Evolutionary conservation across 2,329 filamentous ascomycete genomes (phyloP).

Genomic region (Xylaria sp.): DNA sequence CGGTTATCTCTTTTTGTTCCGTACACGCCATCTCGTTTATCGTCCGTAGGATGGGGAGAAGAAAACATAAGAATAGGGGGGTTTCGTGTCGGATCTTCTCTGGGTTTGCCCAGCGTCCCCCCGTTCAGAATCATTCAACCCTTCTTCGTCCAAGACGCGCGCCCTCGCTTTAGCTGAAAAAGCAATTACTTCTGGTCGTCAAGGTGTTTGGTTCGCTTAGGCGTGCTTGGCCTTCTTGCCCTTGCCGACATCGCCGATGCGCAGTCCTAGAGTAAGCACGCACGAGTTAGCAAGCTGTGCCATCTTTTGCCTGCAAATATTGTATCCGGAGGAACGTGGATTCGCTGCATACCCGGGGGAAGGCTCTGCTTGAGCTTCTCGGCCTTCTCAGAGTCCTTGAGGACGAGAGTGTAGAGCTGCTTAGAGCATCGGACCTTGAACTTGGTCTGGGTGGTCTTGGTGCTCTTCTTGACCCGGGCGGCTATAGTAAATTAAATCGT

Average conservation of each 20-base stretch:
- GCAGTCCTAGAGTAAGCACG: conserved; percentile 37
- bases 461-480: conserved; percentile 94
- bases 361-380: conserved; percentile 99
- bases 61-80: neutral
- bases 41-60: conserved; percentile 13
- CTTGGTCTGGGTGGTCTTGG: conserved; percentile 88
- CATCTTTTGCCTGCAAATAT: neutral
- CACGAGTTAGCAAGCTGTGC: conserved; percentile 17
- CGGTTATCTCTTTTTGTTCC: conserved; percentile 15
- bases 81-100: conserved; percentile 8
- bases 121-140: conserved; percentile 8
- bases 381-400: conserved; percentile 98
- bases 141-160: neutral
- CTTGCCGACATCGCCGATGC: conserved; percentile 51
- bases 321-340: neutral
- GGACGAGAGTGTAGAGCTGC: conserved; percentile 95
- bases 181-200: conserved; percentile 6
- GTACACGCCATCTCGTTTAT: conserved; percentile 17
- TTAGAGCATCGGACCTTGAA: conserved; percentile 99
- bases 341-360: conserved; percentile 74
- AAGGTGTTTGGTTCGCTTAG: conserved; percentile 25
- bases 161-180: neutral
- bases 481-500: conserved; percentile 45
- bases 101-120: conserved; percentile 14
- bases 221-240: conserved; percentile 46